phyloP scores from a whole-genome alignment of 2,329 filamentous ascomycete genomes.

The Alternaria ethzedia region DNA sequence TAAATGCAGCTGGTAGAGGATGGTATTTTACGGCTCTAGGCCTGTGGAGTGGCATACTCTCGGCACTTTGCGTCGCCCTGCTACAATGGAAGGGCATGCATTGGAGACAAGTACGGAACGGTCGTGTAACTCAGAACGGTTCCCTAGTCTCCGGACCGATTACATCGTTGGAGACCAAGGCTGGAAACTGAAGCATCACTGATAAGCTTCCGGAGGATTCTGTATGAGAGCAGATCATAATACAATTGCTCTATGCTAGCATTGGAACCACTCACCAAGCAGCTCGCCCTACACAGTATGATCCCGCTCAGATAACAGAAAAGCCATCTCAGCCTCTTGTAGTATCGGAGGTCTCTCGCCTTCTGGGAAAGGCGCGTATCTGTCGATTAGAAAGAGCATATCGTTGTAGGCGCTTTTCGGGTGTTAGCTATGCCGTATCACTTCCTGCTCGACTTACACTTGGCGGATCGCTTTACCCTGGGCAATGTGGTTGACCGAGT shows the following conservation, averaged over 20 bases:
- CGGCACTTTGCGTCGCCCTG: not conserved
- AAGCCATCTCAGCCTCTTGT: not conserved
- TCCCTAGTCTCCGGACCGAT: not conserved
- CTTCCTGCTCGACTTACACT: not conserved
- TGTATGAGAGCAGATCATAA: not conserved
- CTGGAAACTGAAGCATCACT: not conserved
- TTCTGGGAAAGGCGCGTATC: not conserved
- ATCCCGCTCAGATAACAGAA: not conserved
- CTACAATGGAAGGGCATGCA: not conserved
- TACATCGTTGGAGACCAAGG: not conserved
- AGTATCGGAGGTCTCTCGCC: not conserved
- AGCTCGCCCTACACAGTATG: not conserved
- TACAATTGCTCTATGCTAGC: not conserved
- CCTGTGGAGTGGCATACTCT: not conserved
- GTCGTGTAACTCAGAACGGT: rapidly evolving
- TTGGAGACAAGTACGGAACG: not conserved
- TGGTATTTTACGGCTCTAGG: not conserved
- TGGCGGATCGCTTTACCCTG: not conserved
- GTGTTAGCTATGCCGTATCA: not conserved
- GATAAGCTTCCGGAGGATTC: not conserved
- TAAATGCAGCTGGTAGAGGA: not conserved
- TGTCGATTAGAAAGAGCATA: not conserved
- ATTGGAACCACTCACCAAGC: not conserved
- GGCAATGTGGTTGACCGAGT: not conserved
- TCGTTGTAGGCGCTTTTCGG: not conserved